These are phyloP conservation scores for Pleurostoma richardsiae DNA, from an alignment of 2,329 filamentous ascomycete genomes.

Conservation along the genomic window DNA sequence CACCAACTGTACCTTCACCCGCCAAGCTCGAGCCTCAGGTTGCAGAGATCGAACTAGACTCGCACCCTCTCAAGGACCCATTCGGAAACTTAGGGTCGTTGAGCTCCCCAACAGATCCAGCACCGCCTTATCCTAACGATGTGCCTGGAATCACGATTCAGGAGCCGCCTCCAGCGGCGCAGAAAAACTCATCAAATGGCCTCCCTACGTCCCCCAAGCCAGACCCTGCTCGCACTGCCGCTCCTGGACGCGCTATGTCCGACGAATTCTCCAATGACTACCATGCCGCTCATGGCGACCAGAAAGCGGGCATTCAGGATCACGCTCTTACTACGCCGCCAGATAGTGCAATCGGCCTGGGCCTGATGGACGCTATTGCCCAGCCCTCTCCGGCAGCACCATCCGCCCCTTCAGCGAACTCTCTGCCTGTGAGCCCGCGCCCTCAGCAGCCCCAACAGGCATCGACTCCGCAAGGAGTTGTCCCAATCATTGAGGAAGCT, in stretches of 20 bases:
- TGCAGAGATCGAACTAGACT: constrained; percentile 5
- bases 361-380: background rate
- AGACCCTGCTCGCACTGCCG: background rate
- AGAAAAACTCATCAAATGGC: constrained; percentile 4
- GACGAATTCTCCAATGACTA: background rate
- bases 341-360: constrained; percentile 10
- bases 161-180: constrained; percentile 28
- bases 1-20: constrained; percentile 24
- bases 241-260: background rate
- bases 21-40: constrained; percentile 11
- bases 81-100: background rate
- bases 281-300: background rate
- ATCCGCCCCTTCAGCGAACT: background rate
- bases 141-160: constrained; percentile 22
- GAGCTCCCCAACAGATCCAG: constrained; percentile 4
- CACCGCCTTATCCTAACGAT: constrained; percentile 12
- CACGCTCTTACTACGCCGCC: constrained; percentile 5
- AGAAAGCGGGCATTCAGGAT: background rate
- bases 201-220: background rate
- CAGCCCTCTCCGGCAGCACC: background rate
- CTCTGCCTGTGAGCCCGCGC: background rate
- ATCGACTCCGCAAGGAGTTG: constrained; percentile 11
- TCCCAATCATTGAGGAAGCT: constrained; percentile 23
- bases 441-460: constrained; percentile 4
- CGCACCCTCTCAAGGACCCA: constrained; percentile 18